These are phyloP conservation scores for Hepatocystis sp. DNA, from an alignment of 169 alveolate species.

Conservation along the genomic window DNA sequence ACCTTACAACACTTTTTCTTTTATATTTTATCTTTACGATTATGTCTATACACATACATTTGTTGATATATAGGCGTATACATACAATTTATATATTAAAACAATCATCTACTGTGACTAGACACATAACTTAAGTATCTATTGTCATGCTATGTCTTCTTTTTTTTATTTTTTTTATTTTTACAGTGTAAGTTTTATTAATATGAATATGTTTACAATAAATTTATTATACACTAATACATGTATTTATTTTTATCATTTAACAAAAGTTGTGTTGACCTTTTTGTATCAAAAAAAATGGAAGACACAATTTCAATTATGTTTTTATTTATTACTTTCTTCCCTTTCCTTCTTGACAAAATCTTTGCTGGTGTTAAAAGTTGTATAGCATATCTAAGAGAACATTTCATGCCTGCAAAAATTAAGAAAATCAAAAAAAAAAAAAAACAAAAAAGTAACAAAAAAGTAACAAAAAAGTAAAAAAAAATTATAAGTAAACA, in stretches of 20 bases:
- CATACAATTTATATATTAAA: too few relatives aligned
- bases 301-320: conserved; percentile 94
- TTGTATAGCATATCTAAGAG: conserved; percentile 88
- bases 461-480: conserved; percentile 93
- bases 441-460: conserved; percentile 78
- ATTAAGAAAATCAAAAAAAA: too few relatives aligned
- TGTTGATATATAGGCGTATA: too few relatives aligned
- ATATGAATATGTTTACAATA: too few relatives aligned
- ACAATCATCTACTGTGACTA: too few relatives aligned
- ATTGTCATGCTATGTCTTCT: too few relatives aligned
- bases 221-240: conserved; percentile 59
- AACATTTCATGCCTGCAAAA: conserved; percentile 57
- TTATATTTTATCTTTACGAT: too few relatives aligned
- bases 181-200: too few relatives aligned
- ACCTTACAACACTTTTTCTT: too few relatives aligned
- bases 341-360: conserved; percentile 92
- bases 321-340: conserved; percentile 87
- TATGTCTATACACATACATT: too few relatives aligned
- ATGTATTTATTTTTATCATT: conserved; percentile 84
- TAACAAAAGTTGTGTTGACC: conserved; percentile 93
- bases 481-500: conserved; percentile 84
- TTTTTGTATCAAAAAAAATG: conserved; percentile 96
- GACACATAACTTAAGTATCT: too few relatives aligned
- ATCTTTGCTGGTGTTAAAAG: conserved; percentile 97
- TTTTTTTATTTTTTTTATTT: too few relatives aligned